Conservation (phyloP, 2,329 filamentous ascomycete species). For the Lasiodiplodia hormozganensis region DNA sequence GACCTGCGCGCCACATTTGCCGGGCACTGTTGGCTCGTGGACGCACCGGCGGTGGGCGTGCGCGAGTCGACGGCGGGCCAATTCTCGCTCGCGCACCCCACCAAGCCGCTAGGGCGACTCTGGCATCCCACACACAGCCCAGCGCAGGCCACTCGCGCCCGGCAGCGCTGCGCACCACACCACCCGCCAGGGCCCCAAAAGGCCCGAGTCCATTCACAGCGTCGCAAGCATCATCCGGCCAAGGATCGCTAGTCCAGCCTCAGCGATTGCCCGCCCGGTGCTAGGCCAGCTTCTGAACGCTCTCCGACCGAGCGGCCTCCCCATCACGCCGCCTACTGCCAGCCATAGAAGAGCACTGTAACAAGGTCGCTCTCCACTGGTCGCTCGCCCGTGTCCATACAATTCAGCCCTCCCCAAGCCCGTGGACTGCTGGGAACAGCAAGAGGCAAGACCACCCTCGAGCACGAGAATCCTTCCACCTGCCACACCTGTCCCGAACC, state of each 20-base stretch:
- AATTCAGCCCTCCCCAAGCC: constrained; percentile 25
- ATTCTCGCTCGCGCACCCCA: constrained; percentile 21
- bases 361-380: constrained; percentile 21
- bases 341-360: constrained; percentile 29
- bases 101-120: constrained; percentile 16
- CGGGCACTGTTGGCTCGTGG: constrained; percentile 23
- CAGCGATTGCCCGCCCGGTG: constrained; percentile 30
- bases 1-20: constrained; percentile 23
- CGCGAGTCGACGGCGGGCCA: constrained; percentile 23
- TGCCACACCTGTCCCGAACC: constrained; percentile 28
- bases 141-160: constrained; percentile 13
- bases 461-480: constrained; percentile 23
- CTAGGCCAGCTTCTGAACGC: constrained; percentile 35
- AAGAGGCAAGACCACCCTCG: constrained; percentile 24
- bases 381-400: constrained; percentile 20
- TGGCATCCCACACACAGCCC: constrained; percentile 27
- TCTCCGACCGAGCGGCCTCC: constrained; percentile 31
- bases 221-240: constrained; percentile 31
- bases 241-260: constrained; percentile 30
- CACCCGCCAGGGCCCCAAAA: constrained; percentile 31
- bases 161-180: constrained; percentile 23
- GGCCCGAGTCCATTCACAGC: constrained; percentile 32
- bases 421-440: constrained; percentile 23
- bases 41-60: constrained; percentile 23
- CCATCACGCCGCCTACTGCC: constrained; percentile 32